Evolutionary conservation across 805 yeast species (phyloP).

Genomic region (Saccharomyces kudriavzevii): DNA sequence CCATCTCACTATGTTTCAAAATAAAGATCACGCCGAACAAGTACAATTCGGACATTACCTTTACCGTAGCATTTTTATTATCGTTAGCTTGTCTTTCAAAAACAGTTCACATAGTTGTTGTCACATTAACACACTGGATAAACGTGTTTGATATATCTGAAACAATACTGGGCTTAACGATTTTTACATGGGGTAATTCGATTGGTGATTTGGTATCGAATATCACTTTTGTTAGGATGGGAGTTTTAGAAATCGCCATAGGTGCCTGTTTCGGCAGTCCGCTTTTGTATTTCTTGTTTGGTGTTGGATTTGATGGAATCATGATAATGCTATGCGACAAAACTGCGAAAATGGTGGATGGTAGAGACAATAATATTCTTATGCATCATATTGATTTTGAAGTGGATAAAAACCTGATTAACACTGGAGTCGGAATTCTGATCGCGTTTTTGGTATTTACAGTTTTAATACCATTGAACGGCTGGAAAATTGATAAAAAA

Average conservation of each 20-base stretch:
- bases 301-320: constrained; percentile 71
- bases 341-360: constrained; percentile 1
- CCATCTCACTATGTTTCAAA: not conserved
- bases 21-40: not conserved
- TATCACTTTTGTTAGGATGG: constrained; percentile 68
- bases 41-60: not conserved
- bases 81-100: constrained; percentile 61
- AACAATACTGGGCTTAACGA: constrained; percentile 75
- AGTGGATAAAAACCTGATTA: constrained; percentile 32
- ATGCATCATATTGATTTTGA: constrained; percentile 27
- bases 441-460: constrained; percentile 33
- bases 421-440: constrained; percentile 36
- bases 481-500: constrained; percentile 38
- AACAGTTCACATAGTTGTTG: constrained; percentile 40
- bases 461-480: constrained; percentile 37
- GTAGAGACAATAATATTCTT: constrained; percentile 5
- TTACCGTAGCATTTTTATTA: constrained; percentile 54
- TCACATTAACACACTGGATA: constrained; percentile 53
- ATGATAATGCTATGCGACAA: constrained; percentile 27
- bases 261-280: constrained; percentile 96
- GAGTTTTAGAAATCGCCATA: constrained; percentile 83
- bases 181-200: constrained; percentile 89
- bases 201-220: constrained; percentile 85
- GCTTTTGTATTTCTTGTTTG: constrained; percentile 63
- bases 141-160: constrained; percentile 56